phyloP scores from a whole-genome alignment of 164 flowering plant species.

The Pachysandra terminalis region DNA sequence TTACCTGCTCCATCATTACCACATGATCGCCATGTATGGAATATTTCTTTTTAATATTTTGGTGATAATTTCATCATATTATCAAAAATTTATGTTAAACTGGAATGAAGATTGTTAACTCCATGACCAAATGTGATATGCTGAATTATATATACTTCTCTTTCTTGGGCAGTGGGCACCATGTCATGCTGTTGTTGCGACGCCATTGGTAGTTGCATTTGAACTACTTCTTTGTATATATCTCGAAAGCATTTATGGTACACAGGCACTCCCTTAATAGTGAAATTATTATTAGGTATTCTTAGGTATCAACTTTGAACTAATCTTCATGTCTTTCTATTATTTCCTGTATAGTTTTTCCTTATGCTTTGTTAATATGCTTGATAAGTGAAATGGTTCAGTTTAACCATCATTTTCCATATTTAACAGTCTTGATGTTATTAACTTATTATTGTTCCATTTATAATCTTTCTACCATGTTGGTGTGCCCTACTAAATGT shows the following conservation, averaged over 20 bases:
- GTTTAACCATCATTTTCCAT: neutral
- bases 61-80: neutral
- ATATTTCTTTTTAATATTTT: neutral
- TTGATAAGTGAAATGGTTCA: neutral
- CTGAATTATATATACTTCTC: slow-evolving; percentile 2
- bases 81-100: neutral
- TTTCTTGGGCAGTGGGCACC: slow-evolving; percentile 87
- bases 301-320: too few relatives aligned
- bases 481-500: neutral
- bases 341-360: neutral
- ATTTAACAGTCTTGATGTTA: neutral
- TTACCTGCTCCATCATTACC: slow-evolving; percentile 89
- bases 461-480: neutral
- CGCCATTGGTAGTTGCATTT: slow-evolving; percentile 80
- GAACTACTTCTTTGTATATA: slow-evolving; percentile 89
- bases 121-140: slow-evolving; percentile 3
- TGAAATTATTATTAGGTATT: neutral
- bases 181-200: slow-evolving; percentile 85
- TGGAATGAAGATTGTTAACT: neutral
- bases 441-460: neutral
- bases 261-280: neutral
- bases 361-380: neutral
- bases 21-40: slow-evolving; percentile 79
- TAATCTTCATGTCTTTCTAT: neutral
- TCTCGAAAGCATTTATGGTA: slow-evolving; percentile 81